Evolutionary conservation across 1,139 yeast species (phyloP), one percentile per base, ranked within the genome.

Genomic region (Hansenula sp.): DNA sequence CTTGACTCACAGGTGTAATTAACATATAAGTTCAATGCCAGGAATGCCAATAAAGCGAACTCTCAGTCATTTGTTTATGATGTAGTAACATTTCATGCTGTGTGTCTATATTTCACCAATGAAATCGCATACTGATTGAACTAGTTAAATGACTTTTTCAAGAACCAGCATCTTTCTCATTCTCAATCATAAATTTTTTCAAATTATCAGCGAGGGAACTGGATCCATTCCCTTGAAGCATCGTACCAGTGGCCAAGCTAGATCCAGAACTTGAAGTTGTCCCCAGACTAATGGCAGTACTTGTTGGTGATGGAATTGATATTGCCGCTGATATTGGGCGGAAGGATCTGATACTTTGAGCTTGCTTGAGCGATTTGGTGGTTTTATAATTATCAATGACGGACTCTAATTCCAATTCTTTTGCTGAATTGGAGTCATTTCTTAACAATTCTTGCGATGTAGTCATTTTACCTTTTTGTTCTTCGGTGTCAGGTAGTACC

Each of bases 141-240:
- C 5, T 21, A 5, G 9, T 21, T 40, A 30, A 31, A 17, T 3
- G 6, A 31, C 18, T 12, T 9, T 4, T 5, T n/a, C 15, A n/a
- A 15, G 6, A 5, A 21, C 25, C 9, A 9, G 5, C 25, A 21
- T 21, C 15, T 36, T 19, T 6, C 30, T n/a, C n/a, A n/a, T n/a
- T n/a, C n/a, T n/a, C n/a, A n/a, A 37, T 42, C 11, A 48, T 43
- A 31, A 44, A 47, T 27, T 34, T 46, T 18, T 46, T 46, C 36
- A 46, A 29, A 25, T 19, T 45, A 16, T 45, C 46, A 16, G 48
- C 40, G 6, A 42, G 16, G 5, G 25, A 21, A 4, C 39, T 28
- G 5, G 33, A 18, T 6, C 16, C 15, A 19, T 19, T 24, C 29
- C 31, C 21, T 34, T n/a, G 11, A 15, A 15, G 12, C 12, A 9